Evolutionary conservation across 2,329 filamentous ascomycete genomes (phyloP), one percentile per base, ranked within the genome.

Genomic region (Lachnellula hyalina): DNA sequence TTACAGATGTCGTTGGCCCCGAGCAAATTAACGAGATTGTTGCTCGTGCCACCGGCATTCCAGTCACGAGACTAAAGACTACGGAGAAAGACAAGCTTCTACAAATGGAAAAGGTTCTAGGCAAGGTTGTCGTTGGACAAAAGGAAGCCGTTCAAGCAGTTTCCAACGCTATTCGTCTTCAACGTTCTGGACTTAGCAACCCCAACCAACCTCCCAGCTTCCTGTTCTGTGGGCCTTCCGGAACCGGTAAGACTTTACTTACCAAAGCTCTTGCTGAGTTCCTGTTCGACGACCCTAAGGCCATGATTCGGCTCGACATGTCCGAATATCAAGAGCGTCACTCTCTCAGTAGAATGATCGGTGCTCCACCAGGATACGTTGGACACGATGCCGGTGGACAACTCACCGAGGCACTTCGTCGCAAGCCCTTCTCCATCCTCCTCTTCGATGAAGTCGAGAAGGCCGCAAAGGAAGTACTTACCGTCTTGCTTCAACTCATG

Each of bases 1-100:
- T 97, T 52, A 95, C 92, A 3, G 94, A 99, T 69, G 83, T 94
- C 47, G 94, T 99, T 62, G 94, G 94, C 5, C 91, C 92, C 11
- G 94, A 99, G 61, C 92, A 99, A 72, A 99, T 99, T 79, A 97
- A 99, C 71, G 93, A 97, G 69, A 99, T 99, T 58, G 94, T 99
- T 51, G 88, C 89, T 52, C 86, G 91, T 58, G 96, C 92, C 90
- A 99, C 94, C n/a, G 94, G 94, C 61, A 99, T 99, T 64, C 94
- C 94, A 1, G 90, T 99, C 56, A 97, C 91, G 4, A 82, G 93
- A 58, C 84, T 99, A 41, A 93, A 89, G 76, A 96, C 94, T 0
- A 89, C 91, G 0, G 94, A 99, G 75, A 97, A 96, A 75, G 94
- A 99, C 71, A 97, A 97, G 78, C 81, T 99, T n/a, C 82, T 99